phyloP scores from a whole-genome alignment of 2,329 filamentous ascomycete genomes.

The Phialocephala sp. region DNA sequence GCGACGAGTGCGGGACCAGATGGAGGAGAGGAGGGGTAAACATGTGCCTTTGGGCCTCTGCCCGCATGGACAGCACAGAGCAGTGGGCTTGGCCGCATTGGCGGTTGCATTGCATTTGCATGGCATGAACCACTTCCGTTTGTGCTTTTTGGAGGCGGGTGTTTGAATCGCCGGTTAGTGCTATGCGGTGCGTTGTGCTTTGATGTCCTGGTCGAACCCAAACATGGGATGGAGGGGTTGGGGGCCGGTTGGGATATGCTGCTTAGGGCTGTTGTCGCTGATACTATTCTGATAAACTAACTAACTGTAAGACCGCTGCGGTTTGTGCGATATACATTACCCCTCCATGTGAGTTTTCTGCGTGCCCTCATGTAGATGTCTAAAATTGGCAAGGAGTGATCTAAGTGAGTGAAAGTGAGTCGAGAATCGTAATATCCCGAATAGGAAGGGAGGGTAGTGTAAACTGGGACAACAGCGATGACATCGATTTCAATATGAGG shows the following conservation, averaged over 20 bases:
- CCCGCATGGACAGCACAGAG: background rate
- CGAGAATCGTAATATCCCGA: background rate
- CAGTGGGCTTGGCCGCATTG: background rate
- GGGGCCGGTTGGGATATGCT: background rate
- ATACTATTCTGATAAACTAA: background rate
- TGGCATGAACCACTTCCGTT: background rate
- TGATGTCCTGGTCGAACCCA: background rate
- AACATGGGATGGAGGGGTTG: conserved; percentile 1
- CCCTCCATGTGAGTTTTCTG: background rate
- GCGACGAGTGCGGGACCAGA: background rate
- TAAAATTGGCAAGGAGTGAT: background rate
- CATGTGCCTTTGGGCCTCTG: background rate
- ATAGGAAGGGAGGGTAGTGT: background rate
- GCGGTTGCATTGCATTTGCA: background rate
- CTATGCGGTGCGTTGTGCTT: background rate
- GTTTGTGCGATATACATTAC: background rate
- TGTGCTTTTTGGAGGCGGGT: background rate
- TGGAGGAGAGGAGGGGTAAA: background rate
- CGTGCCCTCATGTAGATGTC: background rate
- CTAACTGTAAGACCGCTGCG: background rate
- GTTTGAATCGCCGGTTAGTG: conserved; percentile 1
- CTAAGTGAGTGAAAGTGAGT: background rate
- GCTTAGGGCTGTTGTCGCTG: background rate
- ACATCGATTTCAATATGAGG: conserved; percentile 7
- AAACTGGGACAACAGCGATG: background rate